These are phyloP conservation scores for Decorospora gaudefroyi DNA, from an alignment of 2,329 filamentous ascomycete genomes.

Conservation along the genomic window DNA sequence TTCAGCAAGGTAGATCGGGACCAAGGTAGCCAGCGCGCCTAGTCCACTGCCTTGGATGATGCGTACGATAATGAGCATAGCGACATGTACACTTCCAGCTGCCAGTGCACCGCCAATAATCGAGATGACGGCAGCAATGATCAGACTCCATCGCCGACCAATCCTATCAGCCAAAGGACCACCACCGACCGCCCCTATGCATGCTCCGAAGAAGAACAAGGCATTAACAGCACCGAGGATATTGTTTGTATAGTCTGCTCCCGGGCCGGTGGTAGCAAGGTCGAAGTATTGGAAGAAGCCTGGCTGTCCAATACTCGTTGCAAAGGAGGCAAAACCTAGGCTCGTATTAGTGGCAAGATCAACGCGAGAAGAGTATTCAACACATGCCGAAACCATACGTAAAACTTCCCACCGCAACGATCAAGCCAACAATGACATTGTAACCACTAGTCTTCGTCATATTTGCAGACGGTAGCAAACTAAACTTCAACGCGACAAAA, in stretches of 20 bases:
- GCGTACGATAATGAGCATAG: conserved; percentile 33
- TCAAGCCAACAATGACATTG: conserved; percentile 32
- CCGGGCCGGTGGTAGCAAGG: conserved; percentile 17
- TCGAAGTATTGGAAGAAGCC: conserved; percentile 31
- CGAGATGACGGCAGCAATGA: conserved; percentile 14
- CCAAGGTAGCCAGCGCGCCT: conserved; percentile 27
- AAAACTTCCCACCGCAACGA: conserved; percentile 31
- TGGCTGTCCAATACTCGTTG: conserved; percentile 29
- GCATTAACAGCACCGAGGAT: conserved; percentile 25
- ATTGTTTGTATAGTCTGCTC: conserved; percentile 26
- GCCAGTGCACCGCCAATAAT: conserved; percentile 23
- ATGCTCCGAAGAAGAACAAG: conserved; percentile 21
- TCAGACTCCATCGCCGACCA: conserved; percentile 17
- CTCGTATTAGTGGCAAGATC: neutral
- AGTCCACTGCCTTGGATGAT: conserved; percentile 29
- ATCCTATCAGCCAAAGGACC: conserved; percentile 16
- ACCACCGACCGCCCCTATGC: conserved; percentile 11
- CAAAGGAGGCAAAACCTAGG: conserved; percentile 30
- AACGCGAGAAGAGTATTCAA: neutral
- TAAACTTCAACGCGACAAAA: neutral
- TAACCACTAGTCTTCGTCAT: conserved; percentile 33
- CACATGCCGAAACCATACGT: conserved; percentile 32
- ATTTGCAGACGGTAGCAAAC: neutral
- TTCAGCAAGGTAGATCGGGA: conserved; percentile 33
- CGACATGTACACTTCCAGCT: conserved; percentile 31